Evolutionary conservation across 2,329 filamentous ascomycete genomes (phyloP).

Genomic region (Penicillium sp.): DNA sequence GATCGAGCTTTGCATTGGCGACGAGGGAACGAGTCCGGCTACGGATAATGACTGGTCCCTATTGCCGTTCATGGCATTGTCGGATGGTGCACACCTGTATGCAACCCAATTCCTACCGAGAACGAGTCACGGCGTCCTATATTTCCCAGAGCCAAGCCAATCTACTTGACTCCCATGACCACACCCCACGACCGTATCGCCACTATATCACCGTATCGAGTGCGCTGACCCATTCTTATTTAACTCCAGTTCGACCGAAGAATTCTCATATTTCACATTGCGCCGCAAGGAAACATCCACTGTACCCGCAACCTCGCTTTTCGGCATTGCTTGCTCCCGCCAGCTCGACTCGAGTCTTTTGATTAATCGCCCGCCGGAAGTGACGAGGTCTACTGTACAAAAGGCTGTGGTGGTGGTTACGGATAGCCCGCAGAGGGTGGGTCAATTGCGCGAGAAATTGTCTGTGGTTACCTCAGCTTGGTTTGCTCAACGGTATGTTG

Average conservation of each 20-base stretch:
- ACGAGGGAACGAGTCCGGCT: constrained; percentile 78
- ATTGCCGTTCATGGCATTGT: constrained; percentile 94
- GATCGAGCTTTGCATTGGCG: constrained; percentile 89
- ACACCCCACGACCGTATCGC: constrained; percentile 8
- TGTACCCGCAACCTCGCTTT: constrained; percentile 76
- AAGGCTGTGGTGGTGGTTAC: constrained; percentile 97
- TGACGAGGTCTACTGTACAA: constrained; percentile 96
- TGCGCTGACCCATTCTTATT: constrained; percentile 17
- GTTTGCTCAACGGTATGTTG: constrained; percentile 80
- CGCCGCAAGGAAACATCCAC: constrained; percentile 59
- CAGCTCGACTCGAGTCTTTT: constrained; percentile 83
- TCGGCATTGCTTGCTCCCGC: constrained; percentile 93
- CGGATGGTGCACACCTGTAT: constrained; percentile 92
- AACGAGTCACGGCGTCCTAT: not conserved
- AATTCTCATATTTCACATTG: constrained; percentile 98
- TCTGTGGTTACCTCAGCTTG: constrained; percentile 91
- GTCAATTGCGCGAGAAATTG: constrained; percentile 85
- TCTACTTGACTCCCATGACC: not conserved
- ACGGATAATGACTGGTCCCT: constrained; percentile 86
- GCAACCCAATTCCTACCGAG: constrained; percentile 37
- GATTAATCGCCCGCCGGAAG: constrained; percentile 79
- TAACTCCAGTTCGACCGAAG: constrained; percentile 74
- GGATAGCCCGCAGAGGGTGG: constrained; percentile 87
- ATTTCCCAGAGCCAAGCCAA: not conserved
- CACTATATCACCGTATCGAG: not conserved